Evolutionary conservation across 371 early-diverging fungal species (phyloP), one percentile per base, ranked within the genome.

Genomic region (Mortierella sp.): DNA sequence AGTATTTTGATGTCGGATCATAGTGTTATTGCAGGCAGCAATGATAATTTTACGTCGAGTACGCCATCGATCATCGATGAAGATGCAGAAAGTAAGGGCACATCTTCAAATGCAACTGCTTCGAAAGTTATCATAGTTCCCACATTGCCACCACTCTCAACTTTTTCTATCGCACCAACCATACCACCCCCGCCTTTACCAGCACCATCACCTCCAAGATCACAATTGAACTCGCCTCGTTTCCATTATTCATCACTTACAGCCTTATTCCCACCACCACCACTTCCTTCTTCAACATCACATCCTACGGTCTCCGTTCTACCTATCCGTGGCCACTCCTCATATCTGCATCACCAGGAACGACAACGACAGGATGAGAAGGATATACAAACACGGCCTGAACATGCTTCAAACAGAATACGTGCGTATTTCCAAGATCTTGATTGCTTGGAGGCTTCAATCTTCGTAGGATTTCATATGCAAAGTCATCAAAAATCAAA

Each of bases 361-460:
- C 42, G 23, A n/a, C 29, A 10, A 49, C 49, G 6, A 35, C 62
- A 49, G 15, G 22, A 6, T 47, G 29, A 53, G 13, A 28, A 53
- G 15, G 10, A 53, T 12, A 40, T 1, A 23, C 42, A 60, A 35
- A 15, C 15, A 15, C 47, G 17, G 28, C 4, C 32, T 7, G 19
- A 19, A 15, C 9, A 62, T 1, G 9, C 51, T 6, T 31, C 51
- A 4, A 22, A 19, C 10, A 29, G 26, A 35, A 9, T 22, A n/a
- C 35, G n/a, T 4, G 9, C 29, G 17, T 19, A 13, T 1, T 56
- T 62, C 28, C 31, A 58, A 40, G 70, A 58, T 17, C 31, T 31
- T 70, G 70, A 70, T 45, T 64, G 64, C 13, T 3, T 70, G 15
- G 70, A 70, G 26, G 59, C 70, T 3, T 49, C 58, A 5, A 31